Percentiles rank a stretch among this genome's conserved stretches.
Conservation (phyloP, 805 yeast genomes). For the Ogataea salicorniae region DNA sequence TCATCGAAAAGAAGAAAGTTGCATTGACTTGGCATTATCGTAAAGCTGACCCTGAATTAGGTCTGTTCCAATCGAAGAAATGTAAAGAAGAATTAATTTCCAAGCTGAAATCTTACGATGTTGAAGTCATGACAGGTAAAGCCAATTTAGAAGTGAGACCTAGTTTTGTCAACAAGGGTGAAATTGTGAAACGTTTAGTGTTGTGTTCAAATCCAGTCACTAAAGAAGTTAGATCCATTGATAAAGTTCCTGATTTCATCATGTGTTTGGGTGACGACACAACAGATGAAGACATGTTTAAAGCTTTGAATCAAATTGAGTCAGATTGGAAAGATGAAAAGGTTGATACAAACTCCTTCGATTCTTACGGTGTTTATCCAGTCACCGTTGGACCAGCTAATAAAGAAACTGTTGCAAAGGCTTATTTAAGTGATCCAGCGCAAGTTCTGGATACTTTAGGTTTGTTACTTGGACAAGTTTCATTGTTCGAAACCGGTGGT, state of each 20-base stretch:
- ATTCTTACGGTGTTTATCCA: conserved; percentile 65
- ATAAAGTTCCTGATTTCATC: conserved; percentile 72
- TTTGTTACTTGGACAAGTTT: conserved; percentile 69
- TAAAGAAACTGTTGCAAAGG: conserved; percentile 76
- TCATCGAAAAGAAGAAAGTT: conserved; percentile 81
- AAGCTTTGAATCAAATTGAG: conserved; percentile 63
- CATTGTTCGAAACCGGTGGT: conserved; percentile 73
- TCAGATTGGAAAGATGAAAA: conserved; percentile 41
- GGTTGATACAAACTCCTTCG: conserved; percentile 40
- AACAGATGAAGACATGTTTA: conserved; percentile 98
- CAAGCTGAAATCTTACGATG: conserved; percentile 61
- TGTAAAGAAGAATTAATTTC: conserved; percentile 59
- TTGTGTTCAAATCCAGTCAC: conserved; percentile 53
- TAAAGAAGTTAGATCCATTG: conserved; percentile 16
- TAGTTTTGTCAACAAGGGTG: conserved; percentile 91
- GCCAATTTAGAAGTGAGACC: conserved; percentile 98
- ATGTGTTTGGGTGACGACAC: conserved; percentile 92
- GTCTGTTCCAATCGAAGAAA: conserved; percentile 76
- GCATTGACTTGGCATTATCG: conserved; percentile 98
- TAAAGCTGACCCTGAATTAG: conserved; percentile 89
- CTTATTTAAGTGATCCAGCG: conserved; percentile 77
- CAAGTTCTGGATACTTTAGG: conserved; percentile 85
- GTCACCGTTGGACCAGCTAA: conserved; percentile 92
- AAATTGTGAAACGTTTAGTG: conserved; percentile 79
- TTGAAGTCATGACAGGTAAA: conserved; percentile 95